Conservation (phyloP, 177 flowering plant species). For the Vitis hybrid region DNA sequence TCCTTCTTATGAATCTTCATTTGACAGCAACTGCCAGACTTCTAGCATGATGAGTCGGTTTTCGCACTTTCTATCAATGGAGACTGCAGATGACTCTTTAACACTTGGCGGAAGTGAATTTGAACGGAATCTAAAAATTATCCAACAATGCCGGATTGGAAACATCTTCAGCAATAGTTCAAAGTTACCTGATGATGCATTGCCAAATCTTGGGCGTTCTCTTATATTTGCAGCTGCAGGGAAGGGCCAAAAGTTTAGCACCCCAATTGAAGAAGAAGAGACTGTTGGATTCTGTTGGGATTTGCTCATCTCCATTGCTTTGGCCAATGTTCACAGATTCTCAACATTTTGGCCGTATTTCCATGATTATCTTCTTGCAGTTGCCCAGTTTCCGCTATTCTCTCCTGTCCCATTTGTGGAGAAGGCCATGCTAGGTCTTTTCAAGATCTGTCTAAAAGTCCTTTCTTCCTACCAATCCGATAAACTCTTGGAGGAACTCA, state of each 20-base stretch:
- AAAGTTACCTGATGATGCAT: conserved; percentile 51
- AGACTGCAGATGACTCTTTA: conserved; percentile 60
- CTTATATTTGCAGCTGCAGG: conserved; percentile 87
- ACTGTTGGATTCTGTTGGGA: conserved; percentile 90
- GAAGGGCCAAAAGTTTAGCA: conserved; percentile 87
- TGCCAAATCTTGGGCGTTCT: conserved; percentile 73
- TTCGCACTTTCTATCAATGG: conserved; percentile 69
- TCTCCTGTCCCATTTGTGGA: conserved; percentile 85
- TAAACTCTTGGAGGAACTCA: conserved; percentile 59
- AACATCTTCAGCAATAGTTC: conserved; percentile 63
- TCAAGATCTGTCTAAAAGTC: conserved; percentile 58
- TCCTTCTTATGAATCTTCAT: conserved; percentile 31
- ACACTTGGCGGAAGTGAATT: conserved; percentile 55
- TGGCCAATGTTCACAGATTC: conserved; percentile 56
- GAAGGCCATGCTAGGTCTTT: conserved; percentile 60
- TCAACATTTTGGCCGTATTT: conserved; percentile 67
- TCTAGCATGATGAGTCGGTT: conserved; percentile 55
- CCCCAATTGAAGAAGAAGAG: conserved; percentile 87
- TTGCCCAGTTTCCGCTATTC: conserved; percentile 73
- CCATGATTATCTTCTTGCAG: conserved; percentile 62
- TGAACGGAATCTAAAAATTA: conserved; percentile 75
- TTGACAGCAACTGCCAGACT: conserved; percentile 19
- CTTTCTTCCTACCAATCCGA: conserved; percentile 39
- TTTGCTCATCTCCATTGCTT: conserved; percentile 42
- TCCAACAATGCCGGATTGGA: conserved; percentile 77